Evolutionary conservation across 2,329 filamentous ascomycete genomes (phyloP).

Genomic region (Fonsecaea erecta): DNA sequence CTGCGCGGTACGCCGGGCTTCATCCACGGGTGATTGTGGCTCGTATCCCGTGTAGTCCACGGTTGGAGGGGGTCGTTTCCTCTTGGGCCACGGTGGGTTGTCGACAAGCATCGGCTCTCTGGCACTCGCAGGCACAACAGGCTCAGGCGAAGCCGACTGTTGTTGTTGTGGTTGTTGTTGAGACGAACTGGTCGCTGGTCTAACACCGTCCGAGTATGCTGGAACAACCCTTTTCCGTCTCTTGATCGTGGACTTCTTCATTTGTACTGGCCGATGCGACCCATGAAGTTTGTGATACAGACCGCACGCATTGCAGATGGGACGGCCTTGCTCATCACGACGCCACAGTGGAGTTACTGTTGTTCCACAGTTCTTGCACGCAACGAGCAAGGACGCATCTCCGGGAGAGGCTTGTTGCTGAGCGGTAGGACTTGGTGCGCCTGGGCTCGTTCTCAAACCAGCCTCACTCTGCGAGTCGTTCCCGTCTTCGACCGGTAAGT

Average conservation of each 20-base stretch:
- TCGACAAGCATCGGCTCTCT: conserved; percentile 27
- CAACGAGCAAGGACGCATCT: conserved; percentile 67
- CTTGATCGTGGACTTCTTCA: conserved; percentile 99
- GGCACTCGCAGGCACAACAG: conserved; percentile 18
- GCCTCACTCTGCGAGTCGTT: conserved; percentile 19
- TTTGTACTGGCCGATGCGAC: conserved; percentile 89
- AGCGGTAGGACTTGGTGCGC: conserved; percentile 15
- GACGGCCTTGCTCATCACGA: conserved; percentile 89
- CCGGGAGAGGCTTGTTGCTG: conserved; percentile 19
- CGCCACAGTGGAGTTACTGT: conserved; percentile 97
- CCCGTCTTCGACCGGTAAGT: conserved; percentile 1
- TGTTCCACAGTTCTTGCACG: conserved; percentile 95
- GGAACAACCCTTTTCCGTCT: conserved; percentile 92
- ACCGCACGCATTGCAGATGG: conserved; percentile 97
- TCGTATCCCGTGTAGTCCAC: conserved; percentile 57
- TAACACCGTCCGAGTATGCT: conserved; percentile 57
- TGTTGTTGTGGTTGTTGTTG: conserved; percentile 23
- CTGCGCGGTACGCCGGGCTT: conserved; percentile 40
- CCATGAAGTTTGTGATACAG: conserved; percentile 97
- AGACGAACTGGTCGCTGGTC: conserved; percentile 25
- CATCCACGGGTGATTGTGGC: conserved; percentile 42
- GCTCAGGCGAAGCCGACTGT: conserved; percentile 30
- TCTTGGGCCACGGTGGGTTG: conserved; percentile 32
- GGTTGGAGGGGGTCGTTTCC: conserved; percentile 48
- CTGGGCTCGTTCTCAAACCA: conserved; percentile 12